These are phyloP conservation scores for Fagus crenata DNA, from an alignment of 306 rosid species.

Conservation along the genomic window DNA sequence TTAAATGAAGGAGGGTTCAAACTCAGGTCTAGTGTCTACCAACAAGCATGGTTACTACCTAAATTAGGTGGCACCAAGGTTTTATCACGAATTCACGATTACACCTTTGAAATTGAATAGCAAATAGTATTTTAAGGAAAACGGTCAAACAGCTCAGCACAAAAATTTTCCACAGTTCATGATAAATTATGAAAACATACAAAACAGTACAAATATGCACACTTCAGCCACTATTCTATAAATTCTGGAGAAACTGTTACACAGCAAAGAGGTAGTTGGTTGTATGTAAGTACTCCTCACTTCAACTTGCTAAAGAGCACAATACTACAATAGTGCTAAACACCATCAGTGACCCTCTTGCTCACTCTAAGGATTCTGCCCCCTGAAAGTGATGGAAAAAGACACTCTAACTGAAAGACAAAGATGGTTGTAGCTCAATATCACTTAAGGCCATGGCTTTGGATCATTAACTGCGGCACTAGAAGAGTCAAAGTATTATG, in stretches of 20 bases:
- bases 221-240: too few relatives aligned
- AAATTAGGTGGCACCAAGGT: conserved; percentile 5
- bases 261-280: neutral
- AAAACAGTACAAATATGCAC: neutral
- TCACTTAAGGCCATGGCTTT: conserved; percentile 1
- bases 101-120: neutral
- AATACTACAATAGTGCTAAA: neutral
- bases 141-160: neutral
- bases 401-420: neutral
- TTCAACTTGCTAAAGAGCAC: conserved; percentile 12
- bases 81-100: neutral
- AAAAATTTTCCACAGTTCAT: neutral
- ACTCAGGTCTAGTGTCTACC: too few relatives aligned
- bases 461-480: conserved; percentile 1
- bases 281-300: neutral
- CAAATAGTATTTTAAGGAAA: neutral
- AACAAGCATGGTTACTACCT: neutral
- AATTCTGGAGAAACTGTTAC: too few relatives aligned
- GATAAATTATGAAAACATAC: neutral
- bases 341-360: neutral
- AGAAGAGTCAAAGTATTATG: neutral
- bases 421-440: neutral
- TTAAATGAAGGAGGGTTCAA: too few relatives aligned
- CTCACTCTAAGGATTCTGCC: neutral
- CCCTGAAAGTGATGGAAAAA: conserved; percentile 1